phyloP scores from a whole-genome alignment of 345 rosid species.

The Populus pruinosa region DNA sequence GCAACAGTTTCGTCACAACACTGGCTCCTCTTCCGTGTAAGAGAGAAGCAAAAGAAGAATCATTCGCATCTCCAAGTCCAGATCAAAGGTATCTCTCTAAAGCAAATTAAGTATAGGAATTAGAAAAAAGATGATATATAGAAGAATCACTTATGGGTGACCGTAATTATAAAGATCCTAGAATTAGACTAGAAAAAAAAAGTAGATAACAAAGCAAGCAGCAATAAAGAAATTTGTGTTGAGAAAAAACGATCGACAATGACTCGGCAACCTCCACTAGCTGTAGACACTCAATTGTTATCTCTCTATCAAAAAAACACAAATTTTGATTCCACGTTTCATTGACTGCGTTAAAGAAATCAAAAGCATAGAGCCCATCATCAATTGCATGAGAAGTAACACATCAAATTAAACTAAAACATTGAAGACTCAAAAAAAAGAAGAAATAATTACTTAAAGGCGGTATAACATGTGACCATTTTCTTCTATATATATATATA shows the following conservation, averaged over 20 bases:
- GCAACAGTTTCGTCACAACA: background rate
- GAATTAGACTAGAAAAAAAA: background rate
- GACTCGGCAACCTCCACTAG: conserved; percentile 16
- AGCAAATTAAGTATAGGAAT: background rate
- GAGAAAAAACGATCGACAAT: background rate
- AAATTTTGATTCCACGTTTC: background rate
- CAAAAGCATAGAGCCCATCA: background rate
- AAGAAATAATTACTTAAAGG: conserved; percentile 7
- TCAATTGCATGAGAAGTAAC: background rate
- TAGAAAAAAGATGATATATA: background rate
- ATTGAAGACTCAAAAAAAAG: background rate
- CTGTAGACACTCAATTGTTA: background rate
- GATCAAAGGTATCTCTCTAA: background rate
- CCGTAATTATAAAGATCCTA: background rate
- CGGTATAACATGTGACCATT: background rate
- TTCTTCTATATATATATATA: background rate
- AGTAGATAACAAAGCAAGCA: background rate
- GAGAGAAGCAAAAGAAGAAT: background rate
- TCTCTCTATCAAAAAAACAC: background rate
- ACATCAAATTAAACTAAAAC: background rate
- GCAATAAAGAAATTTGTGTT: background rate
- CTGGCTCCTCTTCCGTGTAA: background rate
- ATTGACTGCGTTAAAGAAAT: background rate
- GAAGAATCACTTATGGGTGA: background rate
- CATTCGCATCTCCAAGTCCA: background rate